phyloP scores from a whole-genome alignment of 1,139 yeast species.

The Dujonia santamariae region DNA sequence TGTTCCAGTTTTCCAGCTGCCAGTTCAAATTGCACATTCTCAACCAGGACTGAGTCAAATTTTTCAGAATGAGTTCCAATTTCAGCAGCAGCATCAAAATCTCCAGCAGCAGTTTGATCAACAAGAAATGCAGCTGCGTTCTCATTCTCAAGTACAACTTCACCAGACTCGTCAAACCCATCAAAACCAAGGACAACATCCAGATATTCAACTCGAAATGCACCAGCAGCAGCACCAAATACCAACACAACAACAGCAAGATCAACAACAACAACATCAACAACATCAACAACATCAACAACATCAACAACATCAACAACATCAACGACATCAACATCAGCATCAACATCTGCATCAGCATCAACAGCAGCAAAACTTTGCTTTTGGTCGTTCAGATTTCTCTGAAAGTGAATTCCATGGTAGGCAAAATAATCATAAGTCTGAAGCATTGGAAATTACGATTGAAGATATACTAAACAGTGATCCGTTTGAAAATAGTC shows the following conservation, averaged over 20 bases:
- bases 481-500: slow-evolving; percentile 20
- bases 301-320: slow-evolving; percentile 2
- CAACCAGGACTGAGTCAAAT: background rate
- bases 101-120: background rate
- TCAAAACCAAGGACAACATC: background rate
- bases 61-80: slow-evolving; percentile 1
- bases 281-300: background rate
- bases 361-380: no score
- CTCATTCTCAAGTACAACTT: slow-evolving; percentile 1
- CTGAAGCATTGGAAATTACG: slow-evolving; percentile 13
- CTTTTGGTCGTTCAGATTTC: no score
- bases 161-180: slow-evolving; percentile 1
- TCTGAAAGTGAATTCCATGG: no score
- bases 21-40: slow-evolving; percentile 5
- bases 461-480: slow-evolving; percentile 22
- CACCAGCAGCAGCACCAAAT: slow-evolving; percentile 1
- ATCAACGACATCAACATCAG: background rate
- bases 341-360: background rate
- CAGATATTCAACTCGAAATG: background rate
- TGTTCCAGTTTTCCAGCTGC: slow-evolving; percentile 10
- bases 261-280: slow-evolving; percentile 1
- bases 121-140: background rate
- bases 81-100: slow-evolving; percentile 1
- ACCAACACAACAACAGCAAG: background rate
- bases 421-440: no score